Evolutionary conservation across 2,329 filamentous ascomycete genomes (phyloP).

Genomic region (Aspergillus sergii): DNA sequence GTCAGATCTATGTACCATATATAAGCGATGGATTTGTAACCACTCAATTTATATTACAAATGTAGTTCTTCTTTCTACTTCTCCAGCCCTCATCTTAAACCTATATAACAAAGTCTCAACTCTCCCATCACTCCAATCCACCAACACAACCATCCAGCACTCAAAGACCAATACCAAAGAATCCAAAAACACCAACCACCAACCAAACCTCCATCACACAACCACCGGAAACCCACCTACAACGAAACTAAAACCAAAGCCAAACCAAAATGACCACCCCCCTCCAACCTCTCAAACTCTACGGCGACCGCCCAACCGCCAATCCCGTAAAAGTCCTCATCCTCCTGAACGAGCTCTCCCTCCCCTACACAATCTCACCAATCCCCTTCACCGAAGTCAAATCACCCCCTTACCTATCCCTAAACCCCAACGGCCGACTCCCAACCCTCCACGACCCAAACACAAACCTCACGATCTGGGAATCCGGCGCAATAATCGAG

Average conservation of each 20-base stretch:
- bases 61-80: neutral
- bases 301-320: neutral
- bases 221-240: neutral
- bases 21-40: neutral
- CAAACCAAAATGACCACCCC: neutral
- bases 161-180: neutral
- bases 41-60: neutral
- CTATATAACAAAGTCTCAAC: neutral
- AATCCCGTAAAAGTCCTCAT: slow-evolving; percentile 44
- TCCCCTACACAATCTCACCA: slow-evolving; percentile 28
- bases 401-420: slow-evolving; percentile 36
- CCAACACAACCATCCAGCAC: neutral
- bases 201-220: no score
- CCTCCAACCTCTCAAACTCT: neutral
- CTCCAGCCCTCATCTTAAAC: neutral
- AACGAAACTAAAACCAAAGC: no score
- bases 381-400: slow-evolving; percentile 48
- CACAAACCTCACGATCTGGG: slow-evolving; percentile 45
- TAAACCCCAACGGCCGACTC: slow-evolving; percentile 30
- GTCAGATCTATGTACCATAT: neutral
- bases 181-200: neutral
- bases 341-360: slow-evolving; percentile 41
- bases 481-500: slow-evolving; percentile 26
- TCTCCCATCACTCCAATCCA: neutral
- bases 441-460: slow-evolving; percentile 48